Conservation (phyloP, 768 basidiomycete genomes). For the Amanita rimosa region DNA sequence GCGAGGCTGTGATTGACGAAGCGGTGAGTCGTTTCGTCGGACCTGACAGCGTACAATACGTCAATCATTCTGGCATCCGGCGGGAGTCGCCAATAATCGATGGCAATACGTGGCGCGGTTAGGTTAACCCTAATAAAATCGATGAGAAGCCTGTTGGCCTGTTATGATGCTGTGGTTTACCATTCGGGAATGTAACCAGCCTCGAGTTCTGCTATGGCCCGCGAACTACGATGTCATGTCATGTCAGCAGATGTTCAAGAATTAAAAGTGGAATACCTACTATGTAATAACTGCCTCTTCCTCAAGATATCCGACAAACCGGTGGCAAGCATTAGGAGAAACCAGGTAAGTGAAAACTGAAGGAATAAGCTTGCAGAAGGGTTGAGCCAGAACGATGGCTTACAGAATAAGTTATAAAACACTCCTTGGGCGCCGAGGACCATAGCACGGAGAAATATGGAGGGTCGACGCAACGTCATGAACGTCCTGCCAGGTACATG, state of each 20-base stretch:
- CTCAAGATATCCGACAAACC: slow-evolving; percentile 87
- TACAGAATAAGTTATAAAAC: slow-evolving; percentile 83
- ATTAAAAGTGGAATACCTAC: slow-evolving; percentile 29
- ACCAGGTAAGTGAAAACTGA: slow-evolving; percentile 70
- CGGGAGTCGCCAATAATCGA: slow-evolving; percentile 86
- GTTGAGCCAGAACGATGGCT: slow-evolving; percentile 14
- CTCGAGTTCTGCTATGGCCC: slow-evolving; percentile 76
- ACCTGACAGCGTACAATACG: slow-evolving; percentile 84
- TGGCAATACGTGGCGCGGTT: slow-evolving; percentile 81
- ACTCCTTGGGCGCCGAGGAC: slow-evolving; percentile 89
- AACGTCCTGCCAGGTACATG: slow-evolving; percentile 68
- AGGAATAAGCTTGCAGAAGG: slow-evolving; percentile 7
- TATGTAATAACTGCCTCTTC: slow-evolving; percentile 95
- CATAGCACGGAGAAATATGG: slow-evolving; percentile 68
- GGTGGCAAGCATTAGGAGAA: slow-evolving; percentile 69
- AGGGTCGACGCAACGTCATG: slow-evolving; percentile 82
- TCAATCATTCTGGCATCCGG: slow-evolving; percentile 73
- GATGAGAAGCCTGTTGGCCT: not conserved
- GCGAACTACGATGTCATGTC: slow-evolving; percentile 37
- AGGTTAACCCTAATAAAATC: slow-evolving; percentile 39
- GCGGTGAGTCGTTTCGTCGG: slow-evolving; percentile 87
- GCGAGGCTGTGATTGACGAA: slow-evolving; percentile 96
- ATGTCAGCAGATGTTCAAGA: not conserved
- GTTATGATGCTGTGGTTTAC: slow-evolving; percentile 21
- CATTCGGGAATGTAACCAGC: slow-evolving; percentile 74